A percentile compares a stretch with the other conserved stretches of the same genome.
Conservation (phyloP, 139 green algal genomes). For the Spirogloea muscicola region DNA sequence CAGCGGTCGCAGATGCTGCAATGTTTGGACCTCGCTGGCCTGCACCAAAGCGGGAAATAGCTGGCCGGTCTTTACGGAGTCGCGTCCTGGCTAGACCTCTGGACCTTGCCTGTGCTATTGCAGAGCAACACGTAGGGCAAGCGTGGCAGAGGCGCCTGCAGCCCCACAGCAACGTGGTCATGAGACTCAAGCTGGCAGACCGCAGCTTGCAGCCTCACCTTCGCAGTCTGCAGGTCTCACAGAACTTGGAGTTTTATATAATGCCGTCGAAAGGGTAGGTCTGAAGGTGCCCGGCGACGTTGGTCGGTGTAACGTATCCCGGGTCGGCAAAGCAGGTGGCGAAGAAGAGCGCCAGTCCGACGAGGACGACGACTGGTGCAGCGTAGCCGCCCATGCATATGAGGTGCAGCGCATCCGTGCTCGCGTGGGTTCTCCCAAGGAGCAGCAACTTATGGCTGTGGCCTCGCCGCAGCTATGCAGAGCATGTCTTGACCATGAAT, state of each 20-base stretch:
- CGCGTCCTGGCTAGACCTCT: too few species aligned
- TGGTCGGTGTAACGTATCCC: conserved; percentile 12
- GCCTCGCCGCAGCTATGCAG: too few species aligned
- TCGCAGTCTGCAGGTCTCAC: conserved; percentile 4
- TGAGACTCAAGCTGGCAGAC: background rate
- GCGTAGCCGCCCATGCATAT: conserved; percentile 24
- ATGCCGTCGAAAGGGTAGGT: conserved; percentile 7
- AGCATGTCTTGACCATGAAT: too few species aligned
- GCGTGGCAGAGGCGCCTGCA: background rate
- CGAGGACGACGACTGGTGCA: background rate
- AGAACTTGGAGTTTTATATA: conserved; percentile 9
- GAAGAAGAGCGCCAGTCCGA: conserved; percentile 1
- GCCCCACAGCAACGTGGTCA: background rate
- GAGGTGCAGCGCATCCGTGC: too few species aligned
- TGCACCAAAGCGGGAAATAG: background rate
- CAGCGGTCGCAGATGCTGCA: conserved; percentile 45
- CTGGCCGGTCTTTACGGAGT: background rate
- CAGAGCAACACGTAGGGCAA: background rate
- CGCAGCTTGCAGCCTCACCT: background rate
- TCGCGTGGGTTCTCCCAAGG: too few species aligned
- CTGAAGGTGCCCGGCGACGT: background rate
- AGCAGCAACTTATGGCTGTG: too few species aligned
- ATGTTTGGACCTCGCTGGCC: conserved; percentile 40
- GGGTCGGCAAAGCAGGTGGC: conserved; percentile 19
- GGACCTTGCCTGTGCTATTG: too few species aligned